phyloP scores from a whole-genome alignment of 139 green algal species.

The Chlorella sorokiniana region DNA sequence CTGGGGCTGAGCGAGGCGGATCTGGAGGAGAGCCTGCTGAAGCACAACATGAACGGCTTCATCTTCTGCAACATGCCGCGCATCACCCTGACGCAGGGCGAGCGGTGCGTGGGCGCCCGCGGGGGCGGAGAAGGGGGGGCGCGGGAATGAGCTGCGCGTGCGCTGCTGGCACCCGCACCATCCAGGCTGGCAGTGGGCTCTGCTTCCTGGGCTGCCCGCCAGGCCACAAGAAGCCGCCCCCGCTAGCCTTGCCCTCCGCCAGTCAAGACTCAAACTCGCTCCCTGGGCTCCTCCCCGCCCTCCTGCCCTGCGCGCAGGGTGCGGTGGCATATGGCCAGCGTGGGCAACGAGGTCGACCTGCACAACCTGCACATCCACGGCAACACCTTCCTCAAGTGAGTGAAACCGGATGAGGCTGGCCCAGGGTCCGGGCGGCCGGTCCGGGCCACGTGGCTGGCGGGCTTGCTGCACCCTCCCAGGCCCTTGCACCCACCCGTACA shows the following conservation, averaged over 20 bases:
- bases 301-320: slow-evolving; percentile 5
- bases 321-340: slow-evolving; percentile 42
- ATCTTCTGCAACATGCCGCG: slow-evolving; percentile 40
- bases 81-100: slow-evolving; percentile 29
- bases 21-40: slow-evolving; percentile 36
- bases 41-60: slow-evolving; percentile 54
- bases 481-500: not conserved
- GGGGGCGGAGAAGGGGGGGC: no score
- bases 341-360: slow-evolving; percentile 49
- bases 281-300: no score
- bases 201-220: no score
- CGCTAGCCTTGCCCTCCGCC: no score
- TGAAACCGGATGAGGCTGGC: no score
- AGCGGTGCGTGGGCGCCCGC: slow-evolving; percentile 21
- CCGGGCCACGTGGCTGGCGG: not conserved
- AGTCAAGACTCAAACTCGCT: no score
- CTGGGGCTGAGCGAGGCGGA: not conserved
- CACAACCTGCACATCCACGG: slow-evolving; percentile 51
- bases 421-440: not conserved
- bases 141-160: no score
- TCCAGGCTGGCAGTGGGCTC: no score
- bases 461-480: not conserved
- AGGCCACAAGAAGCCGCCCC: no score
- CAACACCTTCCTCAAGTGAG: slow-evolving; percentile 39
- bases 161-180: no score